Evolutionary conservation across 1,139 yeast species (phyloP), one percentile per base, ranked within the genome.

Genomic region (Zygotorulaspora mrakii): DNA sequence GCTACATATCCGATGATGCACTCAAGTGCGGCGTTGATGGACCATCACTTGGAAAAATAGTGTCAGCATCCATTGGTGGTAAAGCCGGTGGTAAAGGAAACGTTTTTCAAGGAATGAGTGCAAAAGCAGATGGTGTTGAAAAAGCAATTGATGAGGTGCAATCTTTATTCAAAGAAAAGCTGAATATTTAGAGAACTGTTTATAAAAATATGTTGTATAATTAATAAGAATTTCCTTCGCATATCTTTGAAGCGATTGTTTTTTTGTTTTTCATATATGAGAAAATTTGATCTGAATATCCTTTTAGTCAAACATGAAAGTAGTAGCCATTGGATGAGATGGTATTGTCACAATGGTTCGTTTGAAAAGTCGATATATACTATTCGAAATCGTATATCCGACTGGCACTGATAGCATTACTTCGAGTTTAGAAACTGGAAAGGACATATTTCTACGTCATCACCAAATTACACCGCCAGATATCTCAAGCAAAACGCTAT

Each of bases 41-140:
- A 27, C 69, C 77, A 47, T 88, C 77, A 22, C 74, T 88, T 52
- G 95, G 94, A 26, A 68, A 73, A 41, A 69, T 74, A 43, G 97
- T 85, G 33, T 70, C 89, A 35, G 67, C 70, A 39, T 71, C 74
- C 55, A 79, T 94, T 54, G 99, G 98, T 51, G 99, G 99, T 65
- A 86, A 84, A 65, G 94, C 96, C 45, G 99, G 99, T 67, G 99
- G 99, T 64, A 91, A 87, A 68, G 97, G 96, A 47, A 86, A 88
- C 54, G 80, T 89, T 45, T 87, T 88, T 52, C 98, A 91, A 70
- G 99, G 99, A 65, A 83, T 88, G 79, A 98, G 98, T 57, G 87
- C 82, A 55, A 84, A 86, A 47, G 75, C 79, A 28, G 72, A 68
- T 31, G 86, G 85, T 50, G 73, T 88, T 42, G 71, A 71, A 31